Conservation (phyloP, 306 rosid species). For the Vachellia collinsii region DNA sequence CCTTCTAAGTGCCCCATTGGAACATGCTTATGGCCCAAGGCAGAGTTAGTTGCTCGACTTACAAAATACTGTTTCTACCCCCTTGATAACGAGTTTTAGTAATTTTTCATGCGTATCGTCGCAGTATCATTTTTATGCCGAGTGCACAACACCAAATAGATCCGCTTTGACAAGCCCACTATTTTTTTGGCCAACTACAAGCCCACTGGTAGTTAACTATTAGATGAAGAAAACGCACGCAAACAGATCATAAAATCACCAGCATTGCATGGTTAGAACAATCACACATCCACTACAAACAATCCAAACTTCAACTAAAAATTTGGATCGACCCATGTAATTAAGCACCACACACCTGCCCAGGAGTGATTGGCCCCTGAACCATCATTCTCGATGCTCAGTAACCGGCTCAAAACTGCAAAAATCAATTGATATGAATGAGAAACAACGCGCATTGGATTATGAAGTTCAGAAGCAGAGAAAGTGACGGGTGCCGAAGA, state of each 20-base stretch:
- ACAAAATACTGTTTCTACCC: not conserved
- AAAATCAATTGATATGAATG: conserved; percentile 17
- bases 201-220: not conserved
- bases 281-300: conserved; percentile 6
- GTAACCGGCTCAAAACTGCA: conserved; percentile 50
- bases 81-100: conserved; percentile 13
- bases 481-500: conserved; percentile 23
- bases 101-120: conserved; percentile 6
- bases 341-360: conserved; percentile 58
- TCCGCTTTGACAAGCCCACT: not conserved
- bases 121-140: conserved; percentile 1
- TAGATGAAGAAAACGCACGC: conserved; percentile 25
- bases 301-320: not conserved
- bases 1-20: not conserved
- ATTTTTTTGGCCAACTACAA: not conserved
- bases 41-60: conserved; percentile 29
- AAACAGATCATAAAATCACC: conserved; percentile 33
- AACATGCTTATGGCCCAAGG: not conserved
- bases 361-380: conserved; percentile 66
- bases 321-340: not conserved
- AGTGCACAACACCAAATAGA: not conserved
- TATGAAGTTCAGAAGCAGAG: conserved; percentile 30
- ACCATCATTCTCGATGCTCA: conserved; percentile 61
- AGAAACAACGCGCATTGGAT: conserved; percentile 18
- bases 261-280: not conserved